These are phyloP conservation scores for Salix exigua DNA, from an alignment of 345 rosid species.

Conservation along the genomic window DNA sequence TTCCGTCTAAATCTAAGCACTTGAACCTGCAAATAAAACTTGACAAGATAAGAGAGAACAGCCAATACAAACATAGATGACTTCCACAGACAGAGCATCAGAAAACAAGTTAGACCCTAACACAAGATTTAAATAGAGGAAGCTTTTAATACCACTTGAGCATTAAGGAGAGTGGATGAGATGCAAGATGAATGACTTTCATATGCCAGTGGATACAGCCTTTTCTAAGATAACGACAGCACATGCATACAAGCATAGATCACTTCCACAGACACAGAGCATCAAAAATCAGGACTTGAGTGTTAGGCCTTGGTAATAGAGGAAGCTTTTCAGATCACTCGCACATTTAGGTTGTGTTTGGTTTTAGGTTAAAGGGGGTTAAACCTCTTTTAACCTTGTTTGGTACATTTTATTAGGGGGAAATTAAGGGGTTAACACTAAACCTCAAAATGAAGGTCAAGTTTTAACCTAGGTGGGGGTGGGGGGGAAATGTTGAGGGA, in stretches of 20 bases:
- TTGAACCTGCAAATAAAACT: constrained; percentile 23
- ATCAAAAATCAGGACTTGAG: neutral
- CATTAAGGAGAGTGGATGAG: neutral
- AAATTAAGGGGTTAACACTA: too few species aligned
- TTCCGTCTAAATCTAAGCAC: constrained; percentile 31
- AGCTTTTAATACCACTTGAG: neutral
- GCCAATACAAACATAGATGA: neutral
- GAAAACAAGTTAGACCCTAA: neutral
- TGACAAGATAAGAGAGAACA: neutral
- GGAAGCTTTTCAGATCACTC: neutral
- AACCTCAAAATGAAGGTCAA: too few species aligned
- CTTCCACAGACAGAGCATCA: neutral
- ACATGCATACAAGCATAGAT: neutral
- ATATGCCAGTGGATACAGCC: neutral
- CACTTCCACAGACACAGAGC: neutral
- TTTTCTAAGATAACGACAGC: neutral
- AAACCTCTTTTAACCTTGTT: too few species aligned
- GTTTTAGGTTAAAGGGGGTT: too few species aligned
- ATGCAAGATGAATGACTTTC: neutral
- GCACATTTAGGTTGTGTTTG: neutral
- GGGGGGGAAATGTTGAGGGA: too few species aligned
- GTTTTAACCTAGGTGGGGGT: too few species aligned
- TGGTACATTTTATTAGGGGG: too few species aligned
- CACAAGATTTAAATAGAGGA: neutral
- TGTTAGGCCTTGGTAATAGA: neutral